Evolutionary conservation across 768 basidiomycete species (phyloP).

Genomic region (Crassisporium funariophilum): DNA sequence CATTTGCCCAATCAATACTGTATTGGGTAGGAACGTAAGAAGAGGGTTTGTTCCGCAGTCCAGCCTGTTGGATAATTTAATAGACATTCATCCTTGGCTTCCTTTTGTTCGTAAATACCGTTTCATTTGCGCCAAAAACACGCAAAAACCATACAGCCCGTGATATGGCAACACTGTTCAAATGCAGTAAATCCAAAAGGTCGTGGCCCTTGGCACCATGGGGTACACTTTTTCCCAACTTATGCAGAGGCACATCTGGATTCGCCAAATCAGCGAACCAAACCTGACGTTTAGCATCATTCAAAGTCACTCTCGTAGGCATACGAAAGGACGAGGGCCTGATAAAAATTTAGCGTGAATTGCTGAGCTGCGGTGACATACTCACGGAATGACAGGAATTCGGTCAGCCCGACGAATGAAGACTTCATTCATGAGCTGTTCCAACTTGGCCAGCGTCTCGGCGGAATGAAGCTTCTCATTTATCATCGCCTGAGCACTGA

Average conservation of each 20-base stretch:
- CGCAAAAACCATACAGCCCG: slow-evolving; percentile 88
- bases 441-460: slow-evolving; percentile 58
- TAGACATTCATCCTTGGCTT: slow-evolving; percentile 1
- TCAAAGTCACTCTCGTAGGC: slow-evolving; percentile 80
- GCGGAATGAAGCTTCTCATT: slow-evolving; percentile 52
- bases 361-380: slow-evolving; percentile 8
- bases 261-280: slow-evolving; percentile 88
- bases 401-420: slow-evolving; percentile 63
- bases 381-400: slow-evolving; percentile 66
- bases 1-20: slow-evolving; percentile 82
- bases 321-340: slow-evolving; percentile 75
- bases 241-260: slow-evolving; percentile 76
- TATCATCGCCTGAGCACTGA: slow-evolving; percentile 57
- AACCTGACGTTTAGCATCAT: slow-evolving; percentile 73
- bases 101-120: slow-evolving; percentile 45
- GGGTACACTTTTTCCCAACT: slow-evolving; percentile 82
- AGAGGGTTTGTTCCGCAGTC: slow-evolving; percentile 73
- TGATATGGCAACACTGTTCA: slow-evolving; percentile 74
- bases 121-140: slow-evolving; percentile 87
- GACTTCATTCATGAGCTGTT: slow-evolving; percentile 77
- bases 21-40: slow-evolving; percentile 85
- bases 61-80: slow-evolving; percentile 47
- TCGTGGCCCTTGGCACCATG: slow-evolving; percentile 87
- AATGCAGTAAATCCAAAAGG: slow-evolving; percentile 76
- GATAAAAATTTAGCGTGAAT: neutral